These are phyloP conservation scores for Penicillium fimorum DNA, from an alignment of 495 filamentous ascomycete genomes.

Conservation along the genomic window DNA sequence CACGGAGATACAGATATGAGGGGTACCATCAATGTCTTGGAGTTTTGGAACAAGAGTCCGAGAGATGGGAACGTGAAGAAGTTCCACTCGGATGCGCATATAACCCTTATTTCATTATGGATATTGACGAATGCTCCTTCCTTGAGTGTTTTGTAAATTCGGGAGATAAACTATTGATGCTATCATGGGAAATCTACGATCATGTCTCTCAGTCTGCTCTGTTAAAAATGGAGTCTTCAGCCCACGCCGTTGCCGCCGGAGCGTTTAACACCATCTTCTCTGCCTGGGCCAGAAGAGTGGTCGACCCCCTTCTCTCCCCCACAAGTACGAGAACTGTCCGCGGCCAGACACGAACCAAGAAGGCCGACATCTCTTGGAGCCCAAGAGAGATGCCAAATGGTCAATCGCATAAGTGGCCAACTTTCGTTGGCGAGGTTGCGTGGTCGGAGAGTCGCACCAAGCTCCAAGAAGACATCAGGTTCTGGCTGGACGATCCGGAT, in stretches of 20 bases:
- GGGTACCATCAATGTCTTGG: too few species aligned
- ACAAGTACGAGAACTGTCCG: conserved; percentile 5
- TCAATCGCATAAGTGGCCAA: conserved; percentile 14
- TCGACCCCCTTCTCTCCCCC: not conserved
- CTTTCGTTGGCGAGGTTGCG: conserved; percentile 14
- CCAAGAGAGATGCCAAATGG: conserved; percentile 7
- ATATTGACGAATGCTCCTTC: too few species aligned
- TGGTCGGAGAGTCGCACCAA: not conserved
- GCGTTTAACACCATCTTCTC: conserved; percentile 8
- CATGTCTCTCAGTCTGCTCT: conserved; percentile 7
- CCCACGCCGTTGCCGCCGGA: not conserved
- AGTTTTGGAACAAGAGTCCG: too few species aligned
- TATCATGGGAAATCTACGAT: conserved; percentile 15
- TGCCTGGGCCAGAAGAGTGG: conserved; percentile 8
- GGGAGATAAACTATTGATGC: conserved; percentile 7
- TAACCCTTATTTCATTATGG: too few species aligned
- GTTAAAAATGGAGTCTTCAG: conserved; percentile 3
- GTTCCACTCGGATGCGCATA: too few species aligned
- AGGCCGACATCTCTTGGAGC: conserved; percentile 11
- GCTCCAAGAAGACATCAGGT: too few species aligned
- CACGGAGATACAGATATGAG: too few species aligned
- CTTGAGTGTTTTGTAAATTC: not conserved
- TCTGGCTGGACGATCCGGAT: too few species aligned
- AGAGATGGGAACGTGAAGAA: too few species aligned
- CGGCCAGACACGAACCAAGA: conserved; percentile 3